Conservation (phyloP, 1,284 basidiomycete species). For the Ceratobasidium sp. region DNA sequence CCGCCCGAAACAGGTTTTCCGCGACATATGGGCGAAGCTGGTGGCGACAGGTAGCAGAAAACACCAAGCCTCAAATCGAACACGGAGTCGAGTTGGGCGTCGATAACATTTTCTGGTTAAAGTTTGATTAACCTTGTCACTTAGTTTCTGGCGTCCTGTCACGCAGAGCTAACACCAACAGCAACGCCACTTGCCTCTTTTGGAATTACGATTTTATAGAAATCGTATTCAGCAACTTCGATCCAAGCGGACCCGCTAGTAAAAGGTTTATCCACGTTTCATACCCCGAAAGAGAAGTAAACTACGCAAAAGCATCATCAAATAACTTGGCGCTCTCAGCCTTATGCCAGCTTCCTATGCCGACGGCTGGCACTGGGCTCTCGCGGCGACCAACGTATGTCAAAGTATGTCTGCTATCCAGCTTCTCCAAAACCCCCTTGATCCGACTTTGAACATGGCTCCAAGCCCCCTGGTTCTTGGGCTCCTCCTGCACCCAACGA, state of each 20-base stretch:
- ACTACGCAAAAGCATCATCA: constrained; percentile 58
- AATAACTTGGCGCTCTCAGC: constrained; percentile 69
- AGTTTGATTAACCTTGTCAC: constrained; percentile 28
- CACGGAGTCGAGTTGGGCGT: background rate
- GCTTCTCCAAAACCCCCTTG: constrained; percentile 50
- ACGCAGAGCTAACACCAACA: background rate
- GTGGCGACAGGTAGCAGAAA: background rate
- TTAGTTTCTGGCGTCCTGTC: background rate
- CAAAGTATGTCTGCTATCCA: constrained; percentile 52
- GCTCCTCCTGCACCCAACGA: constrained; percentile 84
- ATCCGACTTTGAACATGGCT: constrained; percentile 65
- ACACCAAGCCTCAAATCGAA: background rate
- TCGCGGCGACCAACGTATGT: constrained; percentile 71
- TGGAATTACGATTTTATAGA: background rate
- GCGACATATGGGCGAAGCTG: too few relatives aligned
- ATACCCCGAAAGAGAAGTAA: background rate
- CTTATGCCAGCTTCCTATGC: constrained; percentile 72
- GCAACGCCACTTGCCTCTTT: background rate
- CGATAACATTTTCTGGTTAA: constrained; percentile 7
- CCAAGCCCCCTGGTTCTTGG: constrained; percentile 84
- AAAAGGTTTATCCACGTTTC: background rate
- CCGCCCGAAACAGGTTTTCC: background rate
- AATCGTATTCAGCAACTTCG: background rate
- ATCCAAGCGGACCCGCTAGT: background rate
- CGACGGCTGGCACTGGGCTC: constrained; percentile 79